Base-by-base conservation (phyloP, 345 rosid species). In the Eucalyptus brandiana region DNA sequence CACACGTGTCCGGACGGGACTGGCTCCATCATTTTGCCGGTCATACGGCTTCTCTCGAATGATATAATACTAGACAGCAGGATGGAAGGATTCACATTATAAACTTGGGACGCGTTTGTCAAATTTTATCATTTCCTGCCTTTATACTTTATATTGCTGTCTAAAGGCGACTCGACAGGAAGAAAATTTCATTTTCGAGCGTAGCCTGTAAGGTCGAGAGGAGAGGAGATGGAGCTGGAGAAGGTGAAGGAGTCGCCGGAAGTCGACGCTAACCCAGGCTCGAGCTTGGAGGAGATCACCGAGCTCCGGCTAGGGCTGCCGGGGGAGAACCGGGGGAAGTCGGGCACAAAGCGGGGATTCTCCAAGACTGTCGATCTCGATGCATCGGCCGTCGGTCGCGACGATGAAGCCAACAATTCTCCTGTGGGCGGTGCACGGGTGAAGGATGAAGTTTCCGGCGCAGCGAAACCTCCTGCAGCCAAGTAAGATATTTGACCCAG, bases 271-370 rank as follows among this genome's bases (percentile, higher is more conserved):
- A 32, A 21, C 15, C 49, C 56, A 21, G 89, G 18, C 14, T 89
- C 93, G 92, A 92, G 89, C 83, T 89, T 96, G 48, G 92, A 92
- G 90, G 97, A 92, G 56, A 95, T 76, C 85, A 76, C 95, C 11
- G 96, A 93, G 90, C 90, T 96, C 87, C 93, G 95, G 40, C 92
- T 96, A 32, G 95, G 96, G 32, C 69, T 94, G 65, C 98, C 98
- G 3, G 97, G 98, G 3, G 92, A 88, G 80, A 90, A 67, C 67
- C 86, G 88, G 32, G 86, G 83, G n/a, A 95, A 91, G 88, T 47
- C 88, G 34, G 93, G 94, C 9, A 67, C 32, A 49, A 96, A 96
- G 87, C 96, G 97, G 88, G 92, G 90, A 40, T 93, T 93, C 88
- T 56, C 72, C 11, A 53, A 54, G 53, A 88, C 89, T 7, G 65